Conservation (phyloP, 1,284 basidiomycete genomes). For the Violaceomyces palustris region DNA sequence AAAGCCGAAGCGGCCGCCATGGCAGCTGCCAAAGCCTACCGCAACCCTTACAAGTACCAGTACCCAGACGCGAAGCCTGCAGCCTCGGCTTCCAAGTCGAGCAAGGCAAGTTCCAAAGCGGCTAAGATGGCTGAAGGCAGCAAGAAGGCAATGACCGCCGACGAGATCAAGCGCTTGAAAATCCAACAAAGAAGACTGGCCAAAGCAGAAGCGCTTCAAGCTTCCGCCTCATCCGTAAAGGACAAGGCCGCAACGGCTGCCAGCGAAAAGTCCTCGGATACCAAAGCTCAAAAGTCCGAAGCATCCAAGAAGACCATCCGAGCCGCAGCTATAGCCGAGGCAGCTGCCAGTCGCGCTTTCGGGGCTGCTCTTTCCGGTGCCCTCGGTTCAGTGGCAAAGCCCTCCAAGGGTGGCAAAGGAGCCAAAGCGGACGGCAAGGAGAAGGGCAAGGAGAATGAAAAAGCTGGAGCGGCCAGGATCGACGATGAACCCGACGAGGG, state of each 20-base stretch:
- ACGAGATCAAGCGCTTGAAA: neutral
- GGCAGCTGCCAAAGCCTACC: constrained; percentile 12
- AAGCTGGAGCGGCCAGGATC: constrained; percentile 5
- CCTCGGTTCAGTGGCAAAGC: neutral
- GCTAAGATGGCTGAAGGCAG: neutral
- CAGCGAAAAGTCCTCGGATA: too few species aligned
- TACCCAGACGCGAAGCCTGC: neutral
- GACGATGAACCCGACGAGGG: constrained; percentile 7
- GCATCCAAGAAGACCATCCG: neutral
- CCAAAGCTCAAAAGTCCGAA: too few species aligned
- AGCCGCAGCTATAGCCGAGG: neutral
- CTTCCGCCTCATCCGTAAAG: neutral
- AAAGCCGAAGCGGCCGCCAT: constrained; percentile 10
- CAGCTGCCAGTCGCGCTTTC: neutral
- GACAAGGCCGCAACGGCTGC: neutral
- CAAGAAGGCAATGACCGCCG: neutral
- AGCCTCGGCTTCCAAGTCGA: neutral
- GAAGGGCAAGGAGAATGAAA: constrained; percentile 1
- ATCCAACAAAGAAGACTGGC: neutral
- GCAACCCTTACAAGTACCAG: constrained; percentile 6
- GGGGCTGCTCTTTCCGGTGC: neutral
- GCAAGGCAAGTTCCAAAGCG: neutral
- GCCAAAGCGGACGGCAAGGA: constrained; percentile 1
- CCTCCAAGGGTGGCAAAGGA: neutral
- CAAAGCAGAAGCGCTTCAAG: neutral